Evolutionary conservation across 306 rosid genomes (phyloP).

Genomic region (Cicer yamashitae): DNA sequence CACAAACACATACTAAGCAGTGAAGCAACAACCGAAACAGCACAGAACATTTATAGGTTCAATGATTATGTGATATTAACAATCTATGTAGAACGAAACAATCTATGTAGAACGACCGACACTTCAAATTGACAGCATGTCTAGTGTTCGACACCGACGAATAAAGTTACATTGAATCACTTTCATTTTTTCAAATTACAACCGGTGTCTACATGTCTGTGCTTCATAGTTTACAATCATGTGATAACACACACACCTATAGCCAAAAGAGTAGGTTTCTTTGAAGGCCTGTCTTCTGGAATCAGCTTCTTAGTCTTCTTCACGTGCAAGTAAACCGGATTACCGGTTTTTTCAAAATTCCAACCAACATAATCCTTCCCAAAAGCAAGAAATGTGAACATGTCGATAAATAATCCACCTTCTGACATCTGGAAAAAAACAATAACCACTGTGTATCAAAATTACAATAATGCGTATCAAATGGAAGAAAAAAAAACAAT

Average conservation of each 20-base stretch:
- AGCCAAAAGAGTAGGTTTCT: conserved; percentile 87
- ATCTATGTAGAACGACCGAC: too few species aligned
- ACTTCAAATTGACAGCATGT: too few species aligned
- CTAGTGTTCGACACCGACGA: too few species aligned
- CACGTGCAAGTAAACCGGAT: conserved; percentile 85
- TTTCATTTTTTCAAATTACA: too few species aligned
- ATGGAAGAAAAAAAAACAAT: background rate
- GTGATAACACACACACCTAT: conserved; percentile 58
- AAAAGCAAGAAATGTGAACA: conserved; percentile 84
- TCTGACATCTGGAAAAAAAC: conserved; percentile 74
- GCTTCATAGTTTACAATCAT: background rate
- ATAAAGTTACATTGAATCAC: too few species aligned
- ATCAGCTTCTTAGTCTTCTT: conserved; percentile 69
- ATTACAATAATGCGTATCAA: background rate
- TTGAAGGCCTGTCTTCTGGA: conserved; percentile 89
- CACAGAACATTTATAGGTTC: background rate
- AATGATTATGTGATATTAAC: background rate
- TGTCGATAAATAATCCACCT: conserved; percentile 84
- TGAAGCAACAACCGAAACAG: background rate
- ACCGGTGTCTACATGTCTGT: too few species aligned
- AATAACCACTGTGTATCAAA: conserved; percentile 25
- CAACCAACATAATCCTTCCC: conserved; percentile 83
- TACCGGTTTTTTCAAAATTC: conserved; percentile 86
- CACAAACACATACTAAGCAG: conserved; percentile 65
- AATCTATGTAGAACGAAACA: too few species aligned